A percentile compares a stretch with the other conserved stretches of the same genome.
Evolutionary conservation across 306 rosid species (phyloP).

Genomic region (Inga oerstediana): DNA sequence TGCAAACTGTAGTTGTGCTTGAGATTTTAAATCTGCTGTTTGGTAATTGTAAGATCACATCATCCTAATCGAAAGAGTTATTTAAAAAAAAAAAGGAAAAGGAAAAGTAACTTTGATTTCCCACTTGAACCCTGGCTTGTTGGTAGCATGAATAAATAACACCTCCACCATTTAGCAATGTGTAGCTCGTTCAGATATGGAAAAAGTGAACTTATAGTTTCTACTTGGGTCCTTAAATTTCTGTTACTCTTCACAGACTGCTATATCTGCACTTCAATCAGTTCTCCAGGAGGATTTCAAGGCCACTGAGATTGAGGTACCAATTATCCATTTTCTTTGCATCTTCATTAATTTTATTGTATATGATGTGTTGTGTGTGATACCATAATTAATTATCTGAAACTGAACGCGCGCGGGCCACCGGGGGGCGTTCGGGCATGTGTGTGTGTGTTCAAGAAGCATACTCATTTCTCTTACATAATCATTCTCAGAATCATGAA

Average conservation of each 20-base stretch:
- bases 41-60: not conserved
- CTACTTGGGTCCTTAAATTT: conserved; percentile 2
- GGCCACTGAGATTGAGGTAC: conserved; percentile 98
- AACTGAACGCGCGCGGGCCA: not conserved
- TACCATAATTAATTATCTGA: not conserved
- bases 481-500: not conserved
- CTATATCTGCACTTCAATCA: conserved; percentile 94
- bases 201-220: not conserved
- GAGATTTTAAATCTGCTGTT: not conserved
- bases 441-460: not conserved
- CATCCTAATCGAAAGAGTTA: not conserved
- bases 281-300: conserved; percentile 99
- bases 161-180: not conserved
- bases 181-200: not conserved
- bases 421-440: too few relatives aligned
- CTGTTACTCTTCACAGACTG: conserved; percentile 62
- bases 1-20: not conserved
- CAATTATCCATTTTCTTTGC: not conserved
- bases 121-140: not conserved
- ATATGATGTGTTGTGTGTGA: too few relatives aligned
- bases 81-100: not conserved
- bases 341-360: not conserved
- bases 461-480: not conserved
- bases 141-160: not conserved
- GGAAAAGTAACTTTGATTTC: not conserved